Evolutionary conservation across 2,329 filamentous ascomycete genomes (phyloP).

Genomic region (Sporothrix schenckii): DNA sequence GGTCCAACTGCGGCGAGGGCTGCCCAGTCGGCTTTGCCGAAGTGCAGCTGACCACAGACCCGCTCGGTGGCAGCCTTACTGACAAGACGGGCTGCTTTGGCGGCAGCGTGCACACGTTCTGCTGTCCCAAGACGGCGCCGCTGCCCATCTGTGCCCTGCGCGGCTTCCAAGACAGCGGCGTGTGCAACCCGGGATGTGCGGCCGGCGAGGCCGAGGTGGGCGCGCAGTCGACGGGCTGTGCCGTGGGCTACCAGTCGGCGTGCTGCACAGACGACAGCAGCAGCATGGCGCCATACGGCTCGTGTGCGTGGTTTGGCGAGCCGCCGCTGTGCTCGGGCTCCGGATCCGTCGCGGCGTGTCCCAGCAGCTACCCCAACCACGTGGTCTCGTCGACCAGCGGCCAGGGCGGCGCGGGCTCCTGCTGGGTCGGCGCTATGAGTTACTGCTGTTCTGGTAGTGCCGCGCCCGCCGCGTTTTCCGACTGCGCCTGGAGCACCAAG

Average conservation of each 20-base stretch:
- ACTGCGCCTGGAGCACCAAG: slow-evolving; percentile 2
- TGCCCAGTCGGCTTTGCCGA: background rate
- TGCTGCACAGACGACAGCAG: background rate
- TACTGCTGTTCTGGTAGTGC: background rate
- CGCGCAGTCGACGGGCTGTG: background rate
- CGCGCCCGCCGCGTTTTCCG: background rate
- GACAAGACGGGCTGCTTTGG: background rate
- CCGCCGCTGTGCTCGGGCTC: background rate
- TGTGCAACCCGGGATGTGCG: background rate
- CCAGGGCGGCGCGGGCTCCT: background rate
- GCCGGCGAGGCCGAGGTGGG: slow-evolving; percentile 8
- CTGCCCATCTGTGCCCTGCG: background rate
- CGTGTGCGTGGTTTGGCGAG: background rate
- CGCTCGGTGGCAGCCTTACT: background rate
- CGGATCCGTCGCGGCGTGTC: background rate
- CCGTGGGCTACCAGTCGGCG: background rate
- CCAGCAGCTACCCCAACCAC: background rate
- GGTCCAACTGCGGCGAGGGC: slow-evolving; percentile 18
- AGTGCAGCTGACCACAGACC: background rate
- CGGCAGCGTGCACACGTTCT: slow-evolving; percentile 1
- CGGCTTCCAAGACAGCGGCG: slow-evolving; percentile 7
- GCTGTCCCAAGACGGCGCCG: slow-evolving; percentile 2
- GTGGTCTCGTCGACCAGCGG: slow-evolving; percentile 1
- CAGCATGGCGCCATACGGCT: background rate
- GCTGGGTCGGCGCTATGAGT: slow-evolving; percentile 10